Conservation (phyloP, 2,329 filamentous ascomycete species). For the Nemania sp. region DNA sequence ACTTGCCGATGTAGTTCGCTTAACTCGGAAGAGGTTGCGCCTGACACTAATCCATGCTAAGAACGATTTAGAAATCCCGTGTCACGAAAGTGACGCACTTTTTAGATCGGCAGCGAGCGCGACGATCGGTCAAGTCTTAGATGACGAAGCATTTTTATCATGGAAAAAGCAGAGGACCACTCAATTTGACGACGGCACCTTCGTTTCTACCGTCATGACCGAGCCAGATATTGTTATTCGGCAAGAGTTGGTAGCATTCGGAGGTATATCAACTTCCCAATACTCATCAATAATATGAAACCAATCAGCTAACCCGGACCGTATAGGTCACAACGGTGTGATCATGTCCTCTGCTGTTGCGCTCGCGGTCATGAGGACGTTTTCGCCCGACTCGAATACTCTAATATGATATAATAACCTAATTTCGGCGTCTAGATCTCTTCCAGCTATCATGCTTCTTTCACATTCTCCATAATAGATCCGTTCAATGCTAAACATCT, state of each 20-base stretch:
- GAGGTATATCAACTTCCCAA: conserved; percentile 58
- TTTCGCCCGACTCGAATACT: conserved; percentile 56
- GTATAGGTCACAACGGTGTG: conserved; percentile 75
- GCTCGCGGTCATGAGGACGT: conserved; percentile 74
- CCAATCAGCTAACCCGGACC: conserved; percentile 6
- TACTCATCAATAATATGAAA: background rate
- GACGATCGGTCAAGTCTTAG: conserved; percentile 54
- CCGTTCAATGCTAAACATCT: background rate
- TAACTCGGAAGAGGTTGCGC: conserved; percentile 67
- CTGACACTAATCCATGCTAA: conserved; percentile 82
- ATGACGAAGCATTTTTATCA: conserved; percentile 54
- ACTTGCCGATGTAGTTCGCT: conserved; percentile 67
- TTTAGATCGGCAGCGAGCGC: conserved; percentile 71
- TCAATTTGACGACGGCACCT: conserved; percentile 59
- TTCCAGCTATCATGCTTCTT: background rate
- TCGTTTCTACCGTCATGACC: conserved; percentile 60
- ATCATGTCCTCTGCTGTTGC: conserved; percentile 73
- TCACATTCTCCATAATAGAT: background rate
- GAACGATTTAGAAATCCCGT: conserved; percentile 86
- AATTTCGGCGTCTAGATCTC: background rate
- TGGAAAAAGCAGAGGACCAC: conserved; percentile 62
- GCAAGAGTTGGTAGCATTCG: conserved; percentile 66
- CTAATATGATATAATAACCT: conserved; percentile 7
- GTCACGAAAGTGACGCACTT: conserved; percentile 73
- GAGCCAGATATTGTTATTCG: conserved; percentile 62